Base-by-base conservation (phyloP, 116 monocot genomes). In the Trichopus zeylanicus region DNA sequence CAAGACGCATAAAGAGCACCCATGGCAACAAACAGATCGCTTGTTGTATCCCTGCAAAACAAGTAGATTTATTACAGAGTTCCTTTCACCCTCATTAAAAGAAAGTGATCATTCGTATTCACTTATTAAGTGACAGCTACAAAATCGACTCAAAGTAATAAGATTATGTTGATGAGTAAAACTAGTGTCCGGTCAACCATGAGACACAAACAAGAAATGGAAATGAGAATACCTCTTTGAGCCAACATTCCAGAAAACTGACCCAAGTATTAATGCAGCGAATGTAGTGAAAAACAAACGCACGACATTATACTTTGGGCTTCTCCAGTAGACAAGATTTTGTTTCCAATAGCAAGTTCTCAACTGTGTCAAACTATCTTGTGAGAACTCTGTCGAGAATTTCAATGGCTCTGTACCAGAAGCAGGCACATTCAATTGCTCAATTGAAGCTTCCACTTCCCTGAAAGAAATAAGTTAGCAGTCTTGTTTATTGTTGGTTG, bases 251-350 rank as follows among this genome's bases (percentile, higher is more conserved):
- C 82, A 82, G 54, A 82, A 82, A 29, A 82, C 47, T 29, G 78
- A 55, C 10, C 82, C 82, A 60, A 82, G 29, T 29, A 82, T 73
- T 6, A 82, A 1, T 29, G 77, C 74, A 23, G 63, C 22, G 5
- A 78, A 26, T 21, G 55, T 51, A 55, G 82, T 82, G 59, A 82
- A 77, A 63, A 77, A 70, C 29, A 82, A 54, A 13, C 82, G 66
- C 16, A 77, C 48, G 51, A 39, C 70, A 73, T 73, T 82, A 27
- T 82, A 82, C 15, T 58, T 53, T 33, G 82, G 82, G 47, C 73
- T 82, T 51, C 82, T 82, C 82, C 82, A 82, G 59, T 77, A 82
- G 34, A 70, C 57, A 62, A 73, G 63, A 63, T 70, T 70, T 67
- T 82, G 82, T 53, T 82, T 82, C 53, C 63, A 53, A 35, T 30